Conservation (phyloP, 1,284 basidiomycete species). For the Chondrostereum purpureum region DNA sequence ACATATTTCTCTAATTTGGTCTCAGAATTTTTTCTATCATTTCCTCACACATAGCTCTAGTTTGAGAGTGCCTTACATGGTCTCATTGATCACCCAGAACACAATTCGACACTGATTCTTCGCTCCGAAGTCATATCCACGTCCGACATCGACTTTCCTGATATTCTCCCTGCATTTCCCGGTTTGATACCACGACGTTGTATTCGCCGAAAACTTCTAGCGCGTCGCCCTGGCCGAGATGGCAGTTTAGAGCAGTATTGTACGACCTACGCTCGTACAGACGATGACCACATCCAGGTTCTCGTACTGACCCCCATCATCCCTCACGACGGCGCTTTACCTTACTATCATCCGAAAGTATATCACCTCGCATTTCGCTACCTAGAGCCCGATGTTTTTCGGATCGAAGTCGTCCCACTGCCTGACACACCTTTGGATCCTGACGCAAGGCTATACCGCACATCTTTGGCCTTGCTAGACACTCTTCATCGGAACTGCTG, state of each 20-base stretch:
- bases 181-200: slow-evolving; percentile 34
- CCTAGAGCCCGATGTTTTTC: slow-evolving; percentile 24
- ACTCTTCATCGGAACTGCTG: slow-evolving; percentile 81
- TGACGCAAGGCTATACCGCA: slow-evolving; percentile 69
- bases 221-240: slow-evolving; percentile 69
- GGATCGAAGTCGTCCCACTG: slow-evolving; percentile 53
- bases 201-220: slow-evolving; percentile 59
- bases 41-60: slow-evolving; percentile 39
- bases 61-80: slow-evolving; percentile 60
- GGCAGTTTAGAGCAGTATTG: slow-evolving; percentile 67
- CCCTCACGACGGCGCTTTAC: slow-evolving; percentile 38
- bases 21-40: neutral
- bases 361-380: slow-evolving; percentile 70
- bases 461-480: slow-evolving; percentile 75
- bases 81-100: slow-evolving; percentile 73
- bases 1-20: no score
- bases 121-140: slow-evolving; percentile 63
- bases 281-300: slow-evolving; percentile 26
- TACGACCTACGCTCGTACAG: slow-evolving; percentile 43
- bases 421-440: slow-evolving; percentile 43
- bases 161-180: slow-evolving; percentile 31
- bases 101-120: slow-evolving; percentile 77
- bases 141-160: slow-evolving; percentile 27
- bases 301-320: slow-evolving; percentile 63
- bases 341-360: slow-evolving; percentile 78